A percentile compares a stretch with the other conserved stretches of the same genome.
phyloP scores from a whole-genome alignment of 2,329 filamentous ascomycete species.

The Verticillium isaacii region DNA sequence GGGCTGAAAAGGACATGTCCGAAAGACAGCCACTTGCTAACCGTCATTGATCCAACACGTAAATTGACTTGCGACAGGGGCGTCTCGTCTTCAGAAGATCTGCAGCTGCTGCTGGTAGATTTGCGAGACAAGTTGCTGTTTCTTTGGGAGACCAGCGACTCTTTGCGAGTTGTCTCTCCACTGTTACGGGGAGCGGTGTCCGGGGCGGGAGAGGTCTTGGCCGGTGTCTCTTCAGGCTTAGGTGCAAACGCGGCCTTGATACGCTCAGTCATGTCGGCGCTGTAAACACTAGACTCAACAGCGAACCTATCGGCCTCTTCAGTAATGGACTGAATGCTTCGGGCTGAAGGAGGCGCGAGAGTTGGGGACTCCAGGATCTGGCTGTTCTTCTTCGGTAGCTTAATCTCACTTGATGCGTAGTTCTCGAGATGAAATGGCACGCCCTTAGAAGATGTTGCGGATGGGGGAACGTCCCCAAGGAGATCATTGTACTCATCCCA shows the following conservation, averaged over 20 bases:
- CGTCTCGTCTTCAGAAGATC: constrained; percentile 51
- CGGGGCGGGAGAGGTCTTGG: constrained; percentile 19
- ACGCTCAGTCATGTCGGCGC: constrained; percentile 49
- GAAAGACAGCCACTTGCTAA: constrained; percentile 84
- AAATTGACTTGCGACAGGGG: constrained; percentile 69
- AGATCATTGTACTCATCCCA: constrained; percentile 95
- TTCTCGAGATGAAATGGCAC: constrained; percentile 52
- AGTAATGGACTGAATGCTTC: not conserved
- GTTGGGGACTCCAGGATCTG: constrained; percentile 42
- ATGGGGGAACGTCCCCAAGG: constrained; percentile 57
- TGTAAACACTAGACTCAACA: constrained; percentile 47
- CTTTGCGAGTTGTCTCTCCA: constrained; percentile 4
- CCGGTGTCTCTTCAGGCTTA: constrained; percentile 18
- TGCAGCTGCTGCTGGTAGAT: constrained; percentile 42
- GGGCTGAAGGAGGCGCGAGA: constrained; percentile 19
- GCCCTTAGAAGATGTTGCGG: constrained; percentile 52
- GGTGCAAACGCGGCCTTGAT: constrained; percentile 41
- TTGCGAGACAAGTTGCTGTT: constrained; percentile 26
- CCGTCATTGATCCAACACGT: constrained; percentile 74
- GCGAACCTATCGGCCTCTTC: constrained; percentile 16
- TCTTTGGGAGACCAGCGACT: constrained; percentile 9
- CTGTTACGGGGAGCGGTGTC: not conserved
- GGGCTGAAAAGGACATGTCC: constrained; percentile 81
- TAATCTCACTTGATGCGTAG: constrained; percentile 27
- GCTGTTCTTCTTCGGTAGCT: constrained; percentile 26